A percentile compares a stretch with the other conserved stretches of the same genome.
Evolutionary conservation across 495 filamentous ascomycete genomes (phyloP).

Genomic region (Trichoderma virens): DNA sequence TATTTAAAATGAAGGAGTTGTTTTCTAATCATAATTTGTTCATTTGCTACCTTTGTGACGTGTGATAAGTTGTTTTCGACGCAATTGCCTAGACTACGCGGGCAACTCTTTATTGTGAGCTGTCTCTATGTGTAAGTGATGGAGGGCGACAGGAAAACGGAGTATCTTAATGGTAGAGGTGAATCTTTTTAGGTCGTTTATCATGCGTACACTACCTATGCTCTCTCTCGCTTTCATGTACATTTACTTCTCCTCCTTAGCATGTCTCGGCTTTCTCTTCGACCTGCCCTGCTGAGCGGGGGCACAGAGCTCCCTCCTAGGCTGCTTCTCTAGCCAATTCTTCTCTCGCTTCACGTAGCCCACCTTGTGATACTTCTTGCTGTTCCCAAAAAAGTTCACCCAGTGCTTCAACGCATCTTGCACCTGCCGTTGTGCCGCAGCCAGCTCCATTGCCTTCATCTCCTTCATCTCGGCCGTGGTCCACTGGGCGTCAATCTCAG

Average conservation of each 20-base stretch:
- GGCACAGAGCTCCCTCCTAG: conserved; percentile 35
- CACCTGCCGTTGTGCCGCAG: conserved; percentile 46
- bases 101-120: background rate
- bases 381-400: conserved; percentile 70
- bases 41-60: background rate
- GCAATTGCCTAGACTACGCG: background rate
- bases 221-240: too few species aligned
- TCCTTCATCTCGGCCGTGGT: conserved; percentile 45
- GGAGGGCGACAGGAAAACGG: too few species aligned
- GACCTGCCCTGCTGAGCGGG: conserved; percentile 33
- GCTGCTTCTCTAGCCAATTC: conserved; percentile 41
- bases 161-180: too few species aligned
- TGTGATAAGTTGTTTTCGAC: background rate
- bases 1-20: background rate
- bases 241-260: too few species aligned
- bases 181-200: too few species aligned
- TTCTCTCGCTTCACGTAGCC: conserved; percentile 50
- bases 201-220: too few species aligned
- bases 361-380: conserved; percentile 65
- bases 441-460: conserved; percentile 44
- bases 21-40: background rate
- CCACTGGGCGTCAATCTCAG: conserved; percentile 41
- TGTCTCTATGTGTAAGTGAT: too few species aligned
- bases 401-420: conserved; percentile 54
- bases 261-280: conserved; percentile 21